Percentiles rank a stretch among this genome's conserved stretches.
Evolutionary conservation across 805 yeast species (phyloP).

Genomic region (Kazachstania psychrophila): DNA sequence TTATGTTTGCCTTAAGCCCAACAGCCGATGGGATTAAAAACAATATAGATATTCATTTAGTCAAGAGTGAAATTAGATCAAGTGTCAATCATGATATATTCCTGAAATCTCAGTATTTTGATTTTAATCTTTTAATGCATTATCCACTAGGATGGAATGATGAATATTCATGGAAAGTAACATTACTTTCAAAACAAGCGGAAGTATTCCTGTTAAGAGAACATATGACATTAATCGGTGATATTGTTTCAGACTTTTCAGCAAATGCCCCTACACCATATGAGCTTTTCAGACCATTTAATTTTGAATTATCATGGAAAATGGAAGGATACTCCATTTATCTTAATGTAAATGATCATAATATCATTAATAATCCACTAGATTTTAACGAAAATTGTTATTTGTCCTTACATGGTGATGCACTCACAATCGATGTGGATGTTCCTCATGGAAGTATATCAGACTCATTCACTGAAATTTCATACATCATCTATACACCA

Average conservation of each 20-base stretch:
- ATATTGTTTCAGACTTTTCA: slow-evolving; percentile 65
- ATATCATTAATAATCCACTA: slow-evolving; percentile 80
- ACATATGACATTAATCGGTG: slow-evolving; percentile 66
- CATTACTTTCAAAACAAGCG: slow-evolving; percentile 42
- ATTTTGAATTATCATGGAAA: slow-evolving; percentile 53
- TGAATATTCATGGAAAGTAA: slow-evolving; percentile 56
- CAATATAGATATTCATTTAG: slow-evolving; percentile 37
- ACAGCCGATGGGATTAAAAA: slow-evolving; percentile 48
- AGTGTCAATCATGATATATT: slow-evolving; percentile 85
- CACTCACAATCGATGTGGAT: slow-evolving; percentile 36
- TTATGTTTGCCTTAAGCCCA: slow-evolving; percentile 45
- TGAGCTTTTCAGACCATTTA: slow-evolving; percentile 66
- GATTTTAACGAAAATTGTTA: slow-evolving; percentile 76
- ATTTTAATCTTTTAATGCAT: slow-evolving; percentile 46
- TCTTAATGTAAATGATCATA: slow-evolving; percentile 76
- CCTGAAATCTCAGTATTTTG: slow-evolving; percentile 51
- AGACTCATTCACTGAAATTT: slow-evolving; percentile 42
- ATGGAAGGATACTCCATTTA: slow-evolving; percentile 49
- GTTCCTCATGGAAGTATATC: slow-evolving; percentile 55
- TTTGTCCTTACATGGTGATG: slow-evolving; percentile 60
- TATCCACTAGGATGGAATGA: slow-evolving; percentile 84
- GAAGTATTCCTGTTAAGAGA: slow-evolving; percentile 68
- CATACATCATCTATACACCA: slow-evolving; percentile 46
- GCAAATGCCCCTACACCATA: slow-evolving; percentile 65
- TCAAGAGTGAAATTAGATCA: slow-evolving; percentile 56